Evolutionary conservation across 2,329 filamentous ascomycete species (phyloP), one percentile per base, ranked within the genome.

Genomic region (Aureobasidium sp.): DNA sequence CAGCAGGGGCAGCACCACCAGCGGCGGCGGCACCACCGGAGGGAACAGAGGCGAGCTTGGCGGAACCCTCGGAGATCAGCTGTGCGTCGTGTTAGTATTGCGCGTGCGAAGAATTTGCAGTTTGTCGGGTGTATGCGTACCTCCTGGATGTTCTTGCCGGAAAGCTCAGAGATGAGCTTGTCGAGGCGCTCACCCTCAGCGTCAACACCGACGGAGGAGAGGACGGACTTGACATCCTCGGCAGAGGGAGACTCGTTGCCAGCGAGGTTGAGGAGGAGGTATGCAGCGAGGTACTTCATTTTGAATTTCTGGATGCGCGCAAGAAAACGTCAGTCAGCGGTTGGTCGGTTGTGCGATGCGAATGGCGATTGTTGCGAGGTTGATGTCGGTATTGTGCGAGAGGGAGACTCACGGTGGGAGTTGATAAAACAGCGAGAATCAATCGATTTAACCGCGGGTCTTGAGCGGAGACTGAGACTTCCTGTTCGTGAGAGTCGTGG

Each of bases 251-350:
- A 86, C 82, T 84, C 78, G 86, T 97, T 97, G 82, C 94, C 94
- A 78, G 85, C 93, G 72, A 97, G 89, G 82, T 83, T 81, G 79
- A 97, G 90, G 77, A 99, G 93, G 76, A 99, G 91, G 87, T 96
- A 97, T 78, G 94, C 93, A 78, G 94, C 94, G 83, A 99, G 89
- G 83, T 97, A 88, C 92, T 99, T 97, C 94, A 99, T 97, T 91
- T 87, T 96, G 78, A 75, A 71, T 70, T 66, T 62, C 44, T 52
- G 42, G 32, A 59, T 59, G 52, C 61, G 52, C 61, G 44, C 27
- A 57, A 62, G 21, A 45, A 55, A 37, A 7, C 29, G 45, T 63
- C 36, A 34, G 45, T n/a, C 41, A 42, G 42, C 42, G 30, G 42
- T 5, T 29, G 41, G 8, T 30, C 29, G 42, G 29, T 8, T 3